Conservation (phyloP, 768 basidiomycete species). For the Cystofilobasidium bisporidii region DNA sequence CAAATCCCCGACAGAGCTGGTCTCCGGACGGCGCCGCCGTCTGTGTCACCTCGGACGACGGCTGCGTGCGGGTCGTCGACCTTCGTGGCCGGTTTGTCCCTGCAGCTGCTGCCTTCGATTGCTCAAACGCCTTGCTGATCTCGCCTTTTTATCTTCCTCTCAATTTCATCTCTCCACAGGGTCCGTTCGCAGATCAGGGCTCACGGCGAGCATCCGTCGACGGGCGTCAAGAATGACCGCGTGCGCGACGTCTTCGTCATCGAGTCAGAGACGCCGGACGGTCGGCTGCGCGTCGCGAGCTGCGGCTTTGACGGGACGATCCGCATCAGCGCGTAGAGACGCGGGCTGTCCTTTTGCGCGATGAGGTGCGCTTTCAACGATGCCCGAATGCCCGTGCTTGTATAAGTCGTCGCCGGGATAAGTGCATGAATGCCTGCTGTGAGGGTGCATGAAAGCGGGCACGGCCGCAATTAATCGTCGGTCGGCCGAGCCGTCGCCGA, state of each 20-base stretch:
- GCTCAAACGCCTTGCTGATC: background rate
- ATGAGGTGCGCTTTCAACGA: no score
- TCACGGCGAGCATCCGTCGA: slow-evolving; percentile 20
- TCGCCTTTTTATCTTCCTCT: background rate
- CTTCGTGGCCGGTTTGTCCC: slow-evolving; percentile 20
- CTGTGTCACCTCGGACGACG: slow-evolving; percentile 37
- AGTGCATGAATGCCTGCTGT: no score
- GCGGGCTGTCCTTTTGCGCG: no score
- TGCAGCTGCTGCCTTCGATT: no score
- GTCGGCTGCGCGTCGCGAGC: slow-evolving; percentile 5
- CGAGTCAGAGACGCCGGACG: background rate
- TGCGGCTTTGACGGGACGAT: slow-evolving; percentile 27
- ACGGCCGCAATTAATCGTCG: no score
- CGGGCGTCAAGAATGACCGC: slow-evolving; percentile 18
- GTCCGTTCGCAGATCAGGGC: slow-evolving; percentile 13
- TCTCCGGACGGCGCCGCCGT: slow-evolving; percentile 29
- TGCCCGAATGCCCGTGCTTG: no score
- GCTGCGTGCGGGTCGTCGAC: slow-evolving; percentile 33
- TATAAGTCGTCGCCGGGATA: no score
- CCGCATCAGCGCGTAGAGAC: background rate
- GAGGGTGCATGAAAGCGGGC: no score
- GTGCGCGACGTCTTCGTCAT: slow-evolving; percentile 17
- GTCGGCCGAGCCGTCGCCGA: no score
- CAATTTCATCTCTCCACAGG: slow-evolving; percentile 1
- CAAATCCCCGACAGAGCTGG: slow-evolving; percentile 34